Percentiles rank a stretch among this genome's conserved stretches.
These are phyloP conservation scores for Bryum argenteum DNA, from an alignment of 225 moss, liverwort and hornwort genomes.

Conservation along the genomic window DNA sequence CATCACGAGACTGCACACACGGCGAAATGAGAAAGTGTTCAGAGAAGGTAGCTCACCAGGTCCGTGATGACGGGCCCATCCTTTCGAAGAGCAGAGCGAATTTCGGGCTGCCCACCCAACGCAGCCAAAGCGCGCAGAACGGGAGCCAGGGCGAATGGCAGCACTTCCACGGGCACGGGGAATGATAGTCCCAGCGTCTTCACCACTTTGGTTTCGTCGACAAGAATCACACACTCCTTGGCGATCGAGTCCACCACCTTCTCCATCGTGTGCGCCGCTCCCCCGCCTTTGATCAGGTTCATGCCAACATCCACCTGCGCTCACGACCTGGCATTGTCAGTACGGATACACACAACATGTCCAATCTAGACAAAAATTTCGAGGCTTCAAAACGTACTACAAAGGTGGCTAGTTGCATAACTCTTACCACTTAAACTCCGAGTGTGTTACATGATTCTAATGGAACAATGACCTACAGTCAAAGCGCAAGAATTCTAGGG, in stretches of 20 bases:
- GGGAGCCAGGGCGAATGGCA: constrained; percentile 90
- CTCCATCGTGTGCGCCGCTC: constrained; percentile 97
- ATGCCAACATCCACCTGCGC: constrained; percentile 79
- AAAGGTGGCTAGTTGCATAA: background rate
- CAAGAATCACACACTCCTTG: constrained; percentile 82
- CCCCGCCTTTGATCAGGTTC: constrained; percentile 98
- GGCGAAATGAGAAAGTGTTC: background rate
- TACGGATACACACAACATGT: background rate
- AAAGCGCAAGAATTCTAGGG: background rate
- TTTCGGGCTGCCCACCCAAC: constrained; percentile 91
- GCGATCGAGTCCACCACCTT: constrained; percentile 97
- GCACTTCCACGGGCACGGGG: constrained; percentile 88
- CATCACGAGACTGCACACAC: too few relatives aligned
- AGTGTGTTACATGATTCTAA: background rate
- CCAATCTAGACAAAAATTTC: background rate
- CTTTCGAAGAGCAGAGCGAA: constrained; percentile 85
- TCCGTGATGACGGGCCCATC: constrained; percentile 96
- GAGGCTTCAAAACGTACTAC: background rate
- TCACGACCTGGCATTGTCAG: background rate
- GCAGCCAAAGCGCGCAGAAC: constrained; percentile 78
- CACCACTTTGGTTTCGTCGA: constrained; percentile 93
- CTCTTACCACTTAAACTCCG: background rate
- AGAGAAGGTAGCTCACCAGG: constrained; percentile 32
- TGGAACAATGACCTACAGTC: background rate
- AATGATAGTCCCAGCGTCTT: constrained; percentile 80